These are phyloP conservation scores for Sanghuangporus sanghuang DNA, from an alignment of 1,284 basidiomycete genomes.

Conservation along the genomic window DNA sequence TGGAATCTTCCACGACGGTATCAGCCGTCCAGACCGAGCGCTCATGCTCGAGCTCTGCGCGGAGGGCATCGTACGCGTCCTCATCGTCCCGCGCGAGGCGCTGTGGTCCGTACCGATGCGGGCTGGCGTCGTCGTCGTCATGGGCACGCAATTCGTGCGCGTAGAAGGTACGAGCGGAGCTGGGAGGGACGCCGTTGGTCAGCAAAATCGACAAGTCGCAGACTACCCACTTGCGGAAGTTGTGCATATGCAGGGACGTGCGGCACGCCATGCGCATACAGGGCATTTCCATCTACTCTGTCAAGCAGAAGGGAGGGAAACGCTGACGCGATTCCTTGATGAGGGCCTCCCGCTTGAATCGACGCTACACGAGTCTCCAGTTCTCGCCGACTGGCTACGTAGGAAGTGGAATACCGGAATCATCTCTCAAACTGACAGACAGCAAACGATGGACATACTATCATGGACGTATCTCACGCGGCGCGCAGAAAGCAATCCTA, in stretches of 20 bases:
- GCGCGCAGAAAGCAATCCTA: slow-evolving; percentile 76
- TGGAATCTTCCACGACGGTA: slow-evolving; percentile 79
- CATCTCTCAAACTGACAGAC: slow-evolving; percentile 41
- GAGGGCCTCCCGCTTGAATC: slow-evolving; percentile 92
- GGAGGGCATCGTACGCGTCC: slow-evolving; percentile 75
- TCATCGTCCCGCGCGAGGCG: slow-evolving; percentile 79
- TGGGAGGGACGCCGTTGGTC: slow-evolving; percentile 28
- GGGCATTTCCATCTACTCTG: slow-evolving; percentile 86
- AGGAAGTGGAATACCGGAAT: slow-evolving; percentile 33
- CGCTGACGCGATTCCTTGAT: slow-evolving; percentile 75
- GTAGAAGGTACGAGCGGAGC: slow-evolving; percentile 29
- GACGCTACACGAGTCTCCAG: slow-evolving; percentile 50
- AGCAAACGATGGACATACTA: slow-evolving; percentile 72
- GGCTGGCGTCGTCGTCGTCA: slow-evolving; percentile 78
- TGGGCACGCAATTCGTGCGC: slow-evolving; percentile 88
- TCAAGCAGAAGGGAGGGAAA: slow-evolving; percentile 76
- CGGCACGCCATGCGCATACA: slow-evolving; percentile 54
- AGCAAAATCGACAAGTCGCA: slow-evolving; percentile 59
- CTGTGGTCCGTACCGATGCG: slow-evolving; percentile 85
- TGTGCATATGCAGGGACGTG: slow-evolving; percentile 87
- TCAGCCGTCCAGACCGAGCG: slow-evolving; percentile 66
- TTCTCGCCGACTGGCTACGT: slow-evolving; percentile 50
- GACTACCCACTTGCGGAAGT: slow-evolving; percentile 84
- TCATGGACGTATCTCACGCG: slow-evolving; percentile 80
- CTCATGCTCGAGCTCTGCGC: slow-evolving; percentile 82